A percentile compares a stretch with the other conserved stretches of the same genome.
These are phyloP conservation scores for Ophiorrhiza pumila DNA, from an alignment of 257 asterid genomes.

Conservation along the genomic window DNA sequence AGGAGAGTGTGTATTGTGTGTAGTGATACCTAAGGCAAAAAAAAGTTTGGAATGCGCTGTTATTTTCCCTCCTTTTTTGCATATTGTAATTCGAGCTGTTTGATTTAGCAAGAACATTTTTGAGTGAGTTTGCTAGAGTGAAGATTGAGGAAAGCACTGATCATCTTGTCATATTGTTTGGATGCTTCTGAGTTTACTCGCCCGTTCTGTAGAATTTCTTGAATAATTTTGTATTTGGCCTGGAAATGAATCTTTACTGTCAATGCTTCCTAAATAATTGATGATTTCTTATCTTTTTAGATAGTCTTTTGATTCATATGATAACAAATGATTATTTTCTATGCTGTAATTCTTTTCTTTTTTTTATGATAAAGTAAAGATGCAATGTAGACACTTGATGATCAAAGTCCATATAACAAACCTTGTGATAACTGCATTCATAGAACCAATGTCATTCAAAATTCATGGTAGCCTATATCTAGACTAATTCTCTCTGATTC, in stretches of 20 bases:
- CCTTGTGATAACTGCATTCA: not conserved
- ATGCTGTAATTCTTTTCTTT: not conserved
- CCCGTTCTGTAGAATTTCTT: not conserved
- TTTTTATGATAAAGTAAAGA: not conserved
- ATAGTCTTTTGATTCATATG: too few relatives aligned
- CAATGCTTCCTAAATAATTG: not conserved
- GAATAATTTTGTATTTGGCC: not conserved
- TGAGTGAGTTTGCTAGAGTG: not conserved
- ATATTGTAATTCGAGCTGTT: not conserved
- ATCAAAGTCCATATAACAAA: not conserved
- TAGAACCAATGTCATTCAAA: not conserved
- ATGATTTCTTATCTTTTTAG: too few relatives aligned
- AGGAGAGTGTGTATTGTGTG: too few relatives aligned
- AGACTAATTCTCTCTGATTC: not conserved
- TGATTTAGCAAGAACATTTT: not conserved
- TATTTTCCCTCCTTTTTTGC: not conserved
- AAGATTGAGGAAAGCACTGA: not conserved
- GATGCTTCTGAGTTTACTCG: not conserved
- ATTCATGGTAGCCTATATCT: not conserved
- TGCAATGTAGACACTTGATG: not conserved
- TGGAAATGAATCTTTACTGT: not conserved
- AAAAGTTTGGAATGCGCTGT: not conserved
- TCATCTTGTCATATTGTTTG: not conserved
- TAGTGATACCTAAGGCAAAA: too few relatives aligned
- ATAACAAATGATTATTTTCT: not conserved